Base-by-base conservation (phyloP, 2,329 filamentous ascomycete species). In the Fusarium austroafricanum region DNA sequence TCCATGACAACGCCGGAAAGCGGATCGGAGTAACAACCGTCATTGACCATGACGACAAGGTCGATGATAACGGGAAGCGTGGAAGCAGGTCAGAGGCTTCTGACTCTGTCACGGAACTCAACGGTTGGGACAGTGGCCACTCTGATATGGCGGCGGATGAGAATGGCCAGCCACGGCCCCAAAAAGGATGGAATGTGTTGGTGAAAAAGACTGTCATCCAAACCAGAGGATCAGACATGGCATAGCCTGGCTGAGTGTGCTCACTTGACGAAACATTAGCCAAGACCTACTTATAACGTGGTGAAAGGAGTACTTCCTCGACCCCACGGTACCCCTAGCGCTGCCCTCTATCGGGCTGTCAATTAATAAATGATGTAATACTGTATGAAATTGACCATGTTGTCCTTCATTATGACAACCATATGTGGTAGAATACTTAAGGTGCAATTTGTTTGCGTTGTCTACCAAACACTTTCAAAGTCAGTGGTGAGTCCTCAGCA, bases 131-230 rank as follows among this genome's bases (percentile, higher is more conserved):
- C 28, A 71, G 44, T 44, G 73, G 72, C 23, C 66, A 73, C 40
- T 70, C 66, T 10, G 58, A 73, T 4, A 46, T 74, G n/a, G 38
- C 45, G 0, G 58, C 45, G 0, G 58, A 61, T 15, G 26, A 56
- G 45, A n/a, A 57, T 10, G 52, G 61, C 3, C 51, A 61, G 20
- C 54, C 42, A 5, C 53, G 53, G 7, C 12, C 43, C 6, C 46
- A 44, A n/a, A 64, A 56, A n/a, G 65, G 54, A 6, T 73, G 71
- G 71, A 72, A 71, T 29, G 68, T 73, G 10, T 63, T 63, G 17
- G 71, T 73, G 6, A 70, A 73, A 45, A 73, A 73, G 55, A 69
- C 71, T 2, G 61, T 73, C 15, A 43, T 73, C 14, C 71, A 73
- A 44, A 73, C 71, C 15, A 51, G 67, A 45, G 65, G 61, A 1